Evolutionary conservation across 2,329 filamentous ascomycete genomes (phyloP).

Genomic region (Beauveria australis): DNA sequence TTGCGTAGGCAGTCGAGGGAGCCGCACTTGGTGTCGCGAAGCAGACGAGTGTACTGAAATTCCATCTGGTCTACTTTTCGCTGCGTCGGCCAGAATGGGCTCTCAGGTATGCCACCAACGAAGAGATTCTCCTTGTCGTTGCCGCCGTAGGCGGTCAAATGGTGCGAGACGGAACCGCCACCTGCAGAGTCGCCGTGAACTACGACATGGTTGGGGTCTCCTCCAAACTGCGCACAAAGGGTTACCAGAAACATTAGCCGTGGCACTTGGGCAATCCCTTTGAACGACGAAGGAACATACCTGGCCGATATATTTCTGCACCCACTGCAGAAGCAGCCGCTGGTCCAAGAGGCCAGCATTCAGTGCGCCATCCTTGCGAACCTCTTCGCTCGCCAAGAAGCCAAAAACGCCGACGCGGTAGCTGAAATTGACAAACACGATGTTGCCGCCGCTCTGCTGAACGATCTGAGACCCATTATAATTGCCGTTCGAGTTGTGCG

Average conservation of each 20-base stretch:
- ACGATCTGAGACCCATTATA: constrained; percentile 43
- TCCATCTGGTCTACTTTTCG: constrained; percentile 35
- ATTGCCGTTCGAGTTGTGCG: constrained; percentile 39
- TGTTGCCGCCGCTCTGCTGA: constrained; percentile 31
- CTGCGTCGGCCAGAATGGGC: constrained; percentile 42
- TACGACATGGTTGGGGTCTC: constrained; percentile 49
- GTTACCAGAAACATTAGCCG: background rate
- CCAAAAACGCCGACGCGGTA: constrained; percentile 56
- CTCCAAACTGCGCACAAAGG: constrained; percentile 38
- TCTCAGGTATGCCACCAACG: constrained; percentile 36
- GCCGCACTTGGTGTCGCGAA: constrained; percentile 9
- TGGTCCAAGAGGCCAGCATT: constrained; percentile 60
- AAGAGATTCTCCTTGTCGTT: constrained; percentile 36
- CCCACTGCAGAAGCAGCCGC: constrained; percentile 51
- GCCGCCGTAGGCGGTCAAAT: constrained; percentile 39
- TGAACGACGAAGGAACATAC: constrained; percentile 18
- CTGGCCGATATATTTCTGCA: constrained; percentile 47
- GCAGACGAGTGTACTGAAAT: constrained; percentile 30
- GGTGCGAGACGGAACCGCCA: constrained; percentile 48
- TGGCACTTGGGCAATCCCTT: background rate
- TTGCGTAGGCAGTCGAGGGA: constrained; percentile 34
- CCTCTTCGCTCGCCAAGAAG: constrained; percentile 50
- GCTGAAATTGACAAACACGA: constrained; percentile 54
- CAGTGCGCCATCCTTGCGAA: constrained; percentile 46
- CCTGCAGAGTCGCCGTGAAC: constrained; percentile 56